Evolutionary conservation across 306 rosid genomes (phyloP), one percentile per base, ranked within the genome.

Genomic region (Elaeagnus macrophylla): DNA sequence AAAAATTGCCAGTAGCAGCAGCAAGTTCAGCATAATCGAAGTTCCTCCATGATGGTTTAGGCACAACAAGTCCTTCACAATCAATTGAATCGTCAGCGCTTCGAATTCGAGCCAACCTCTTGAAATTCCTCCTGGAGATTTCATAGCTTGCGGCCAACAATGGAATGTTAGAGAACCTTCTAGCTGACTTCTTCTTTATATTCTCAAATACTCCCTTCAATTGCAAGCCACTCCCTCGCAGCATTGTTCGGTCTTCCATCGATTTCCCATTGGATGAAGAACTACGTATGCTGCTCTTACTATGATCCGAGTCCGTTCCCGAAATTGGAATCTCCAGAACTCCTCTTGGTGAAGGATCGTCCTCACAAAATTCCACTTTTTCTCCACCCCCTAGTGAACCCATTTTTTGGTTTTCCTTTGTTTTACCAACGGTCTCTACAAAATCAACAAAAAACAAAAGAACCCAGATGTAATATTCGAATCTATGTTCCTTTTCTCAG

Each of bases 1-100:
- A 70, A 72, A 91, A 91, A 59, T 84, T 63, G 14, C 51, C 38
- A 6, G 99, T 91, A 42, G 99, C 96, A 16, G 79, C 74, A 10
- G 73, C 73, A 9, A 91, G 86, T 51, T 84, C 96, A 2, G 71
- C 72, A 39, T 66, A 77, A 40, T 74, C 95, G 51, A 80, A 91
- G 72, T 68, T 91, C 70, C 85, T 80, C 99, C 99, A 91, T 5
- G 96, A 76, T 5, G 93, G 87, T 45, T 87, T 91, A 0, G 70
- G 45, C 5, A 63, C 48, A 1, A 84, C 65, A 74, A 76, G 37
- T 10, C n/a, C 81, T 0, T 35, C 78, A 45, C 71, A 6, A 49
- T 73, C 78, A 8, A 12, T 51, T 40, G 48, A 16, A 0, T 80
- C 89, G 51, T 78, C 96, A 0, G 89, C 72, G 46, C 82, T 78